Evolutionary conservation across 768 basidiomycete species (phyloP).

Genomic region (Agrocybe praecox): DNA sequence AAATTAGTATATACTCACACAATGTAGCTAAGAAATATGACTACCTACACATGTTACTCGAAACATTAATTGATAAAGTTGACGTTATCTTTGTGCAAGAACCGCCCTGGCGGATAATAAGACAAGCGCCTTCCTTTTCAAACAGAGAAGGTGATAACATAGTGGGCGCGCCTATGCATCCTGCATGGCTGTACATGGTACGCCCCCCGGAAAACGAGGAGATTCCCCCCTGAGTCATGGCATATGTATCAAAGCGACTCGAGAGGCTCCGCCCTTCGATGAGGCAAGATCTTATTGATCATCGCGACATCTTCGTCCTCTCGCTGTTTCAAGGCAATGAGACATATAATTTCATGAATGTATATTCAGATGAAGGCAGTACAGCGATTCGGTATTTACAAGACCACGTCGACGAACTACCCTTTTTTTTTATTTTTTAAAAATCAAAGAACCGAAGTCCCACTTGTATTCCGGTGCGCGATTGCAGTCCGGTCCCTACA

Average conservation of each 20-base stretch:
- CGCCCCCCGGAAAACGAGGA: neutral
- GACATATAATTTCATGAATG: neutral
- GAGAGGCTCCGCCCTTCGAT: too few relatives aligned
- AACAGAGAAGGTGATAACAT: neutral
- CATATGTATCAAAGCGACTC: conserved; percentile 3
- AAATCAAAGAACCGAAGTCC: too few relatives aligned
- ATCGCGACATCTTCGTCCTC: conserved; percentile 4
- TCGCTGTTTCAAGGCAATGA: neutral
- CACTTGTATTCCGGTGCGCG: too few relatives aligned
- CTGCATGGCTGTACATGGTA: neutral
- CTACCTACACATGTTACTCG: neutral
- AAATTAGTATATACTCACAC: neutral
- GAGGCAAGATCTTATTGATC: neutral
- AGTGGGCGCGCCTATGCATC: neutral
- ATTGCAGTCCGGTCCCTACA: too few relatives aligned
- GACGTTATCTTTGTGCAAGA: neutral
- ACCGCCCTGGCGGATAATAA: neutral
- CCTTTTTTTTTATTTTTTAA: too few relatives aligned
- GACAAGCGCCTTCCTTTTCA: neutral
- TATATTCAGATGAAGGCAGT: neutral
- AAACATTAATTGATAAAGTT: neutral
- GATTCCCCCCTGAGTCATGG: neutral
- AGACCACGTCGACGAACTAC: neutral
- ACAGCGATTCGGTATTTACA: neutral
- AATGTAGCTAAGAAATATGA: too few relatives aligned